Base-by-base conservation (phyloP, 202 grass and related monocot species). In the Dendrocalamus latiflorus region DNA sequence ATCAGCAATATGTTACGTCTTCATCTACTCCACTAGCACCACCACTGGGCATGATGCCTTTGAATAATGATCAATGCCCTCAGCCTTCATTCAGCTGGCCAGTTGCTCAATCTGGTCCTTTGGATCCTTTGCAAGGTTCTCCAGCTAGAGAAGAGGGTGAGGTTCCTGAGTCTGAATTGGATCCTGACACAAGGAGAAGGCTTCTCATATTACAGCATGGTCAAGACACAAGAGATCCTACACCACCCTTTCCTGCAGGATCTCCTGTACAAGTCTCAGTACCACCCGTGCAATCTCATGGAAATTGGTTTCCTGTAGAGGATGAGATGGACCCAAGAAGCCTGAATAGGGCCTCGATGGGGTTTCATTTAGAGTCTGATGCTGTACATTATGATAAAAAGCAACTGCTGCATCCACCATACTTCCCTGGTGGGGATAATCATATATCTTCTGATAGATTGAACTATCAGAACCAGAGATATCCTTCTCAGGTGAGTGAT, bases 161-260 rank as follows among this genome's bases (percentile, higher is more conserved):
- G 70, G 93, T 96, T 75, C 88, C 88, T 53, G 93, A 96, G 72
- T 96, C 93, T 81, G 93, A 96, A 76, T 81, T 96, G 77, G 93
- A 96, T 77, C 93, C 93, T 75, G 88, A 96, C 76, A 93, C 86
- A 17, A 91, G 90, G 79, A 96, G 93, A 86, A 87, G 93, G 59
- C 86, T 96, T 77, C 88, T 96, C 58, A 96, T 96, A 71, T 91
- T 96, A 75, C 93, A 96, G 72, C 88, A 96, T 87, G 93, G 93
- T 82, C 93, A 96, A 87, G 90, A 96, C 74, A 87, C 77, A 39
- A 87, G 86, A 84, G 90, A 96, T 79, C 68, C 84, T 82, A 49
- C 84, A 50, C 86, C 86, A 68, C 55, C 77, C 55, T 63, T 85
- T 82, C 77, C 88, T 45, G 85, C 58, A 48, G 70, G 60, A 47